These are phyloP conservation scores for Linanthus parryae DNA, from an alignment of 148 eudicot species.

Conservation along the genomic window DNA sequence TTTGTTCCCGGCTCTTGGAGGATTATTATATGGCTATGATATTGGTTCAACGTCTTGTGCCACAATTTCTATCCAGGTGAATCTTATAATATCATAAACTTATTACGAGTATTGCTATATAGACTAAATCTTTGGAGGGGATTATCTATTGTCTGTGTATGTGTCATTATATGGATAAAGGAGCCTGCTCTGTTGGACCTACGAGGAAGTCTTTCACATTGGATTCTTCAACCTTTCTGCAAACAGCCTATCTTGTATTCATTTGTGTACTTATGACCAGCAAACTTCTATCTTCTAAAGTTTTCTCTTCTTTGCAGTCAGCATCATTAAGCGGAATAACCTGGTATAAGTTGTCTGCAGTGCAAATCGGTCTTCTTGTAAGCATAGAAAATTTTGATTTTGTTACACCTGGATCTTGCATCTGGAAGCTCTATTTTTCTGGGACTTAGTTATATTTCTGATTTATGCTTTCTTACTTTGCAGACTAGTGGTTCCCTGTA, in stretches of 20 bases:
- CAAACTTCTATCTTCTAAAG: background rate
- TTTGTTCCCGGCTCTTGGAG: constrained; percentile 95
- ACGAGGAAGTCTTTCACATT: no score
- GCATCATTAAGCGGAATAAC: constrained; percentile 67
- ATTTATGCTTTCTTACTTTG: constrained; percentile 15
- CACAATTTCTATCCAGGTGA: constrained; percentile 67
- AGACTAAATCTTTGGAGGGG: no score
- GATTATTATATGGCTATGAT: constrained; percentile 89
- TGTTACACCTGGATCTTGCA: background rate
- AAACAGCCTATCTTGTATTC: no score
- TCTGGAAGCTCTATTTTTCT: background rate
- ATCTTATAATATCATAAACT: no score
- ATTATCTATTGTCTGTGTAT: no score
- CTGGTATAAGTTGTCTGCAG: constrained; percentile 80
- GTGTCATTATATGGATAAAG: no score
- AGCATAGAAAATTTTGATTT: constrained; percentile 24
- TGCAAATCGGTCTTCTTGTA: constrained; percentile 85
- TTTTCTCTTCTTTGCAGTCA: constrained; percentile 53
- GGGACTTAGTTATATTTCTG: background rate
- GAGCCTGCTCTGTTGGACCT: no score
- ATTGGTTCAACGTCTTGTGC: constrained; percentile 95
- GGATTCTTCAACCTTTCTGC: no score
- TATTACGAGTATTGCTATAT: no score
- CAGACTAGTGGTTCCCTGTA: constrained; percentile 98
- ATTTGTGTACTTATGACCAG: no score